Conservation (phyloP, 768 basidiomycete species). For the Scleroderma bovista region DNA sequence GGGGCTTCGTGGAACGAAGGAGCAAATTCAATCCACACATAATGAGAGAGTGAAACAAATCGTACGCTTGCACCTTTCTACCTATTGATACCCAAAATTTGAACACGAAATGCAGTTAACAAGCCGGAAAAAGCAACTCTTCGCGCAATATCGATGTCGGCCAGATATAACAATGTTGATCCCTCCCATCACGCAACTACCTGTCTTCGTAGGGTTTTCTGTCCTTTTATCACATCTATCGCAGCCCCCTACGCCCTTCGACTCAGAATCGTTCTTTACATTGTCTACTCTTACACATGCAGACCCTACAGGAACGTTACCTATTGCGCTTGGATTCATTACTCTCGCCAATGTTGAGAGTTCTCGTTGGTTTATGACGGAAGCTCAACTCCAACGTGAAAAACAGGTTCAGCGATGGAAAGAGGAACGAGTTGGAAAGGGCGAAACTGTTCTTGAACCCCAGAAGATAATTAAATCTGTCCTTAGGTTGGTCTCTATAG, state of each 20-base stretch:
- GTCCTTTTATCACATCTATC: constrained; percentile 52
- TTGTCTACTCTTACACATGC: constrained; percentile 64
- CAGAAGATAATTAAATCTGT: constrained; percentile 48
- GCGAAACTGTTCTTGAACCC: constrained; percentile 42
- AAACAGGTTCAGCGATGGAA: constrained; percentile 43
- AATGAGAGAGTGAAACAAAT: constrained; percentile 41
- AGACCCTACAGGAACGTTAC: constrained; percentile 65
- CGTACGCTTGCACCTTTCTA: constrained; percentile 29
- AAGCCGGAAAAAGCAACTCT: constrained; percentile 53
- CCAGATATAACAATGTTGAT: constrained; percentile 53
- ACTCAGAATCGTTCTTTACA: constrained; percentile 73
- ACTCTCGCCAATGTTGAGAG: constrained; percentile 80
- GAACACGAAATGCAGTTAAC: constrained; percentile 37
- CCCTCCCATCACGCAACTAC: constrained; percentile 63
- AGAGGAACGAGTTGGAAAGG: constrained; percentile 37
- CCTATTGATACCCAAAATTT: background rate
- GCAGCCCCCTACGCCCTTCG: constrained; percentile 56
- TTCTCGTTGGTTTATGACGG: constrained; percentile 64
- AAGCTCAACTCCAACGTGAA: constrained; percentile 48
- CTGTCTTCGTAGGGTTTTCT: constrained; percentile 66
- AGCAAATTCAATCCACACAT: constrained; percentile 44
- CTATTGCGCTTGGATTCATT: constrained; percentile 64
- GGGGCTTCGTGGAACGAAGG: constrained; percentile 50
- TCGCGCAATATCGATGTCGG: constrained; percentile 50
- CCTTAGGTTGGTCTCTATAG: constrained; percentile 54